Base-by-base conservation (phyloP, 192 early-diverging fungal species). In the Spinellus fusiger region DNA sequence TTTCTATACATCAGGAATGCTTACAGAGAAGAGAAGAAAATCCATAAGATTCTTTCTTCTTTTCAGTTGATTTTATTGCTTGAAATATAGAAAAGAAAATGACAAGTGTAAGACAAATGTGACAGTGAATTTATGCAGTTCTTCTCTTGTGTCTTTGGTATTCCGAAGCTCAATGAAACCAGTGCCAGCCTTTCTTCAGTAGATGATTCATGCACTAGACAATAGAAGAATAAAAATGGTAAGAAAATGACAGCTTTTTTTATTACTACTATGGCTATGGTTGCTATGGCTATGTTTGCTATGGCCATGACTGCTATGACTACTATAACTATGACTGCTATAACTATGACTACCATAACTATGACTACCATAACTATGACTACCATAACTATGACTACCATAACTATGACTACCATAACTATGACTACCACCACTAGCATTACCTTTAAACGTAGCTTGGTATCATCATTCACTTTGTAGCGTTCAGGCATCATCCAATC, bases 401-500 rank as follows among this genome's bases (percentile, higher is more conserved):
- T n/a, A n/a, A n/a, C n/a, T n/a, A n/a, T n/a, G n/a, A n/a, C n/a
- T n/a, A n/a, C n/a, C n/a, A n/a, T n/a, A n/a, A n/a, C n/a, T n/a
- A n/a, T n/a, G n/a, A n/a, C n/a, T n/a, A n/a, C n/a, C n/a, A n/a
- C n/a, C n/a, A n/a, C n/a, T n/a, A 26, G 1, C 27, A 16, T 32
- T 57, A 66, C 65, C 63, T 69, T 69, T 25, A 74, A 49, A 22
- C 72, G 58, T 12, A 68, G 55, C 40, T 61, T 37, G 4, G 66
- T 58, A 37, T 65, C 52, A 5, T 57, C 31, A 18, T 65, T 48
- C 10, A 74, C 55, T 51, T 65, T 46, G 37, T 74, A 74, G 4
- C 72, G 53, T 26, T 69, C 67, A 8, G 66, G 66, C 48, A 68
- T 25, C 3, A 74, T 26, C 72, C 72, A 74, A 32, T 74, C 72